Evolutionary conservation across 345 rosid genomes (phyloP).

Genomic region (Dovyalis caffra): DNA sequence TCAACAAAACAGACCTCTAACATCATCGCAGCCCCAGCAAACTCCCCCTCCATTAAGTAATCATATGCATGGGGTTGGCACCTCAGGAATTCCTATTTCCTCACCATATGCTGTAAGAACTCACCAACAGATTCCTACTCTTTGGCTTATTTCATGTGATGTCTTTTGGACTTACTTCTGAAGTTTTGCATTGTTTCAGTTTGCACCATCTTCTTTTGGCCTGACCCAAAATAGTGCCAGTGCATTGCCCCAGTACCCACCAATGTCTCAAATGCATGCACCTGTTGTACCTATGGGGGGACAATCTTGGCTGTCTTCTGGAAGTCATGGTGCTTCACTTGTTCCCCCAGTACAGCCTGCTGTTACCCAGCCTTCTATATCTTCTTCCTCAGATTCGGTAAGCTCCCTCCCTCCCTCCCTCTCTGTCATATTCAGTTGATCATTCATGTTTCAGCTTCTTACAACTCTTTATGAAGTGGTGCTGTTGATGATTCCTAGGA

Average conservation of each 20-base stretch:
- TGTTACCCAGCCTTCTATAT: constrained; percentile 51
- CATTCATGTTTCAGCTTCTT: not conserved
- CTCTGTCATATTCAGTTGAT: not conserved
- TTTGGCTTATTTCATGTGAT: constrained; percentile 7
- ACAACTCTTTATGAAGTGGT: not conserved
- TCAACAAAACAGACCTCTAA: constrained; percentile 58
- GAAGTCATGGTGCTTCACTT: constrained; percentile 48
- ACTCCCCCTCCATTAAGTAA: constrained; percentile 35
- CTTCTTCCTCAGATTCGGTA: constrained; percentile 57
- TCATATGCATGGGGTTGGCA: constrained; percentile 44
- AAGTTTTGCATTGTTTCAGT: constrained; percentile 40
- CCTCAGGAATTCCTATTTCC: constrained; percentile 52
- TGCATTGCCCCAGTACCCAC: constrained; percentile 52
- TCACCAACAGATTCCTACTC: constrained; percentile 12
- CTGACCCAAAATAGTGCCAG: constrained; percentile 52
- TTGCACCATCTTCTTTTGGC: constrained; percentile 57
- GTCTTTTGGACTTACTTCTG: constrained; percentile 13
- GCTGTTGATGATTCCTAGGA: not conserved
- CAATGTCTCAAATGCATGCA: constrained; percentile 57
- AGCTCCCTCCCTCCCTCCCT: constrained; percentile 21
- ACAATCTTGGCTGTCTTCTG: constrained; percentile 67
- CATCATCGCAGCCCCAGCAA: constrained; percentile 55
- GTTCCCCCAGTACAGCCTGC: constrained; percentile 46
- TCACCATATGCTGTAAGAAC: constrained; percentile 58
- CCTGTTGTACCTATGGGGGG: constrained; percentile 40